Evolutionary conservation across 306 rosid genomes (phyloP).

Genomic region (Coriaria nepalensis): DNA sequence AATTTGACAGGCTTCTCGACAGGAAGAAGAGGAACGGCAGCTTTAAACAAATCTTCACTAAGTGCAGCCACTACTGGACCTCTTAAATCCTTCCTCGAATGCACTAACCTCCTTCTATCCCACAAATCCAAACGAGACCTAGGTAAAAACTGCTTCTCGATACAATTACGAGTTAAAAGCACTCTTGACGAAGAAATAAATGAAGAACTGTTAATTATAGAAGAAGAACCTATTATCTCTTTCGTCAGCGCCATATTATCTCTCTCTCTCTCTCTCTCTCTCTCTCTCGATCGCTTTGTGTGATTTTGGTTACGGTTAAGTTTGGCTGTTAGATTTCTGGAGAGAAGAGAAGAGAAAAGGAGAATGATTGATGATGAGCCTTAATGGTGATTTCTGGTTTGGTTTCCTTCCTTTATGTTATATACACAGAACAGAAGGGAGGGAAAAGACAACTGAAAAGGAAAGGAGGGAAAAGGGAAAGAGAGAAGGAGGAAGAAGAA

Average conservation of each 20-base stretch:
- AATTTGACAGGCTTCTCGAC: slow-evolving; percentile 50
- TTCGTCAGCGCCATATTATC: slow-evolving; percentile 43
- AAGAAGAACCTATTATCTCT: slow-evolving; percentile 29
- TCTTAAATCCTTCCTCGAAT: too few species aligned
- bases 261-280: background rate
- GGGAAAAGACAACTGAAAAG: background rate
- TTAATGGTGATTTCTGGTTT: too few species aligned
- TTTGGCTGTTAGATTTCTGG: background rate
- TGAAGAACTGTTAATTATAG: background rate
- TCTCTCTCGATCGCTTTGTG: background rate
- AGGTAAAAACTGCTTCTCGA: background rate
- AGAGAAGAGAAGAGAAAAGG: background rate
- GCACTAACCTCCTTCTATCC: too few species aligned
- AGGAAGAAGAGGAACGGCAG: slow-evolving; percentile 12
- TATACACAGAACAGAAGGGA: slow-evolving; percentile 1
- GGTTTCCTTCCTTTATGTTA: background rate
- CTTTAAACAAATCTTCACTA: slow-evolving; percentile 32
- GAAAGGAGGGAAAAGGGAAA: background rate
- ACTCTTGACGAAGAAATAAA: slow-evolving; percentile 11
- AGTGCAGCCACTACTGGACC: too few species aligned
- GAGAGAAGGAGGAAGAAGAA: slow-evolving; percentile 1
- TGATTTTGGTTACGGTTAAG: background rate
- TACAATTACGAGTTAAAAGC: slow-evolving; percentile 11
- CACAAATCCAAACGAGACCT: too few species aligned
- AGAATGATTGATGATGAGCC: slow-evolving; percentile 8